Evolutionary conservation across 495 filamentous ascomycete species (phyloP), one percentile per base, ranked within the genome.

Genomic region (Penicillium pulvis): DNA sequence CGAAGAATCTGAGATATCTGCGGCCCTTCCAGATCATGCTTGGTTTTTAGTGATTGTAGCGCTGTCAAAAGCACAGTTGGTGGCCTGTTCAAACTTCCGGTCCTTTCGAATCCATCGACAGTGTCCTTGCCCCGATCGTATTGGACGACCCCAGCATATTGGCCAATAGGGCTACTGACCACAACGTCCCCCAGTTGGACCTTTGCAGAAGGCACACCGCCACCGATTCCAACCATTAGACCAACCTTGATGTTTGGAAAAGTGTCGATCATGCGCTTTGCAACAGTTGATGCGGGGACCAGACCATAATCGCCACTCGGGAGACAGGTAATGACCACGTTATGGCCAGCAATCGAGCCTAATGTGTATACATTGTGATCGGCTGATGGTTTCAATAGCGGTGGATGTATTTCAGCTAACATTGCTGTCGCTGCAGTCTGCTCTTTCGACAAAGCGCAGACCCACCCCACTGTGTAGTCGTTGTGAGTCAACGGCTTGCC

Each of bases 171-270:
- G 4, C 24, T 41, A 23, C 64, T 61, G 50, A 70, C 59, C 30
- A 70, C 64, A 0, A 70, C 60, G 58, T 68, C 67, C 1, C 64
- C 64, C 0, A 70, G 56, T 26, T 57, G 41, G 20, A 67, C 59
- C 19, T 51, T 44, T 3, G 23, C 10, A 1, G 20, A 23, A 14
- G 72, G 69, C 14, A 76, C 64, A 6, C 74, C 77, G 17, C 77
- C 74, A 9, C 76, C 72, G 43, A 80, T 79, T 4, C 78, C 77
- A 5, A 81, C 73, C 65, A 79, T 67, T 9, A 81, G 57, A 6
- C 72, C 66, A 24, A 72, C 67, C 55, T 53, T 60, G 55, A 81
- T 68, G 9, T 52, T 50, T 23, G 61, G 60, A 57, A 81, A 81
- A 31, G 59, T 79, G 14, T 41, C 42, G 8, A 16, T 55, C 68